Conservation (phyloP, 139 green algal genomes). For the Zygnema circumcarinatum region DNA sequence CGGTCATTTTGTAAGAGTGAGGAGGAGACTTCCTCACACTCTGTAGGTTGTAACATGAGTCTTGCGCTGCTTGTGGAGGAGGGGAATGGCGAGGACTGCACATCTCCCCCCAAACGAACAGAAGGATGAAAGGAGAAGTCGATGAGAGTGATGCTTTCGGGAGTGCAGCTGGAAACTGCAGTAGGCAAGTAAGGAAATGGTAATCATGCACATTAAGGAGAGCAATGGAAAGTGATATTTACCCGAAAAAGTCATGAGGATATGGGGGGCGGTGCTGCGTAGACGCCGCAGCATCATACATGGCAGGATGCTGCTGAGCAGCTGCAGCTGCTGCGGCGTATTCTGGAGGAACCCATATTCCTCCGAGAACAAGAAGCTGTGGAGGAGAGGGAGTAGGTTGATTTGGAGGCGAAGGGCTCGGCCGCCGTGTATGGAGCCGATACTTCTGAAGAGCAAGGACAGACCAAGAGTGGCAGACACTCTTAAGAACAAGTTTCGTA, state of each 20-base stretch:
- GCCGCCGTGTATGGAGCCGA: conserved; percentile 42
- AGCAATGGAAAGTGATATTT: neutral
- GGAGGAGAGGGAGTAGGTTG: neutral
- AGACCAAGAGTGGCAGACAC: neutral
- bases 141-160: neutral
- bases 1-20: neutral
- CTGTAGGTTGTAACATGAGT: neutral
- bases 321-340: conserved; percentile 9
- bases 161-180: neutral
- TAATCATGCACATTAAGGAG: neutral
- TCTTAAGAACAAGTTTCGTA: neutral
- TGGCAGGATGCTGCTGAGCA: conserved; percentile 4
- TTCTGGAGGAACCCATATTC: conserved; percentile 38
- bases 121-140: neutral
- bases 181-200: neutral
- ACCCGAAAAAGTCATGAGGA: neutral
- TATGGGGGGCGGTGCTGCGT: neutral
- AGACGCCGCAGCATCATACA: conserved; percentile 2
- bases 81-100: neutral
- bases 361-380: conserved; percentile 44
- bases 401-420: conserved; percentile 17
- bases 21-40: neutral
- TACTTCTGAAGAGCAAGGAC: conserved; percentile 39
- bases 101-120: too few relatives aligned
- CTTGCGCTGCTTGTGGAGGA: neutral